Conservation (phyloP, 805 yeast species). For the Candida alai region DNA sequence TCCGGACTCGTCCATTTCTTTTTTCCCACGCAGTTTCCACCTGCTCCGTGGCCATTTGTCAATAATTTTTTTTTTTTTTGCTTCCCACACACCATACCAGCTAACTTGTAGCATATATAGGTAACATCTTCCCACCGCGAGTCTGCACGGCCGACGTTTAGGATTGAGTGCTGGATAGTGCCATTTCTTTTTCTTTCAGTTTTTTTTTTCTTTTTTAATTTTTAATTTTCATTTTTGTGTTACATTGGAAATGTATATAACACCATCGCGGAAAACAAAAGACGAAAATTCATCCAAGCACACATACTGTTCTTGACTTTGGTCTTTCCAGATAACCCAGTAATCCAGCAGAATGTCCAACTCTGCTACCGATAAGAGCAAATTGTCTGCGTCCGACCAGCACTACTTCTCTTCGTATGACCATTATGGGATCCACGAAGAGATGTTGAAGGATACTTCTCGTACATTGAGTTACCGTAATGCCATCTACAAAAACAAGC, state of each 20-base stretch:
- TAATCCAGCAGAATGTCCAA: conserved; percentile 9
- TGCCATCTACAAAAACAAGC: conserved; percentile 87
- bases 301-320: too few species aligned
- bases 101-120: too few species aligned
- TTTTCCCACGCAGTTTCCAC: neutral
- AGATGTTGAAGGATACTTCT: conserved; percentile 93
- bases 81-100: neutral
- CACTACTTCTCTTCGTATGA: conserved; percentile 95
- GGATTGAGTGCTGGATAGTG: too few species aligned
- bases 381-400: conserved; percentile 74
- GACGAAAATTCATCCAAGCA: too few species aligned
- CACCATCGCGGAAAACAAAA: conserved; percentile 2
- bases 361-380: conserved; percentile 65
- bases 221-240: too few species aligned
- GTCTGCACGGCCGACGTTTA: too few species aligned
- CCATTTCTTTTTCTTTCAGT: too few species aligned
- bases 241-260: too few species aligned
- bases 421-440: conserved; percentile 97
- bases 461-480: conserved; percentile 89
- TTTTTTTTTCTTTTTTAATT: too few species aligned
- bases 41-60: neutral
- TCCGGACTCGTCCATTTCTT: conserved; percentile 8
- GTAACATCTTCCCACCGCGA: too few species aligned
- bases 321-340: too few species aligned
- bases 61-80: neutral